These are phyloP conservation scores for Diaporthe velutina DNA, from an alignment of 2,329 filamentous ascomycete genomes.

Conservation along the genomic window DNA sequence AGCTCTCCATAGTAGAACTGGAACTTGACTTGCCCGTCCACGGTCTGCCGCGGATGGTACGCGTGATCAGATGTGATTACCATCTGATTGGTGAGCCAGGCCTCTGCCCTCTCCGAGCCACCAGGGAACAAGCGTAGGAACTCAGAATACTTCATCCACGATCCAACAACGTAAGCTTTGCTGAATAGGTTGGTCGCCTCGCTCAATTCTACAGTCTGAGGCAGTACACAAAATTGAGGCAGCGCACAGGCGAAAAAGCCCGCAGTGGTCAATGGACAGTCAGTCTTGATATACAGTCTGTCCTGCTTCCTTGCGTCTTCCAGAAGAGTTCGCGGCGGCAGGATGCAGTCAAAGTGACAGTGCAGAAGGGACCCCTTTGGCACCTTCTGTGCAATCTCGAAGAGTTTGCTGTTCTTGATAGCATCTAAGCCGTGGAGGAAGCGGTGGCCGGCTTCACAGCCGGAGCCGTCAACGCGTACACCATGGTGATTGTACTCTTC, in stretches of 20 bases:
- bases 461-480: not conserved
- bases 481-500: conserved; percentile 17
- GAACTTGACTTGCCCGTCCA: not conserved
- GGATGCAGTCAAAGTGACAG: conserved; percentile 79
- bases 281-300: not conserved
- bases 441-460: conserved; percentile 15
- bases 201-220: not conserved
- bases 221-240: conserved; percentile 3
- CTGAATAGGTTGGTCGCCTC: conserved; percentile 61
- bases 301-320: conserved; percentile 2
- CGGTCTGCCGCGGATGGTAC: conserved; percentile 20
- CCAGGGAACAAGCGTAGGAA: conserved; percentile 11
- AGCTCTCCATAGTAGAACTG: not conserved
- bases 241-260: conserved; percentile 6
- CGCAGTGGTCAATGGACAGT: not conserved
- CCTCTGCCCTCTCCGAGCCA: conserved; percentile 68
- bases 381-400: conserved; percentile 67
- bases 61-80: not conserved
- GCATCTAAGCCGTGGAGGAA: conserved; percentile 4
- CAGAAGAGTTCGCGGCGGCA: conserved; percentile 49
- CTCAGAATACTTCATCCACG: conserved; percentile 16
- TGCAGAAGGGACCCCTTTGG: conserved; percentile 82
- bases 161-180: conserved; percentile 58
- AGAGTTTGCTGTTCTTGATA: conserved; percentile 68
- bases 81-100: conserved; percentile 60